Conservation (phyloP, 2,329 filamentous ascomycete species). For the Sclerotinia subarctica region DNA sequence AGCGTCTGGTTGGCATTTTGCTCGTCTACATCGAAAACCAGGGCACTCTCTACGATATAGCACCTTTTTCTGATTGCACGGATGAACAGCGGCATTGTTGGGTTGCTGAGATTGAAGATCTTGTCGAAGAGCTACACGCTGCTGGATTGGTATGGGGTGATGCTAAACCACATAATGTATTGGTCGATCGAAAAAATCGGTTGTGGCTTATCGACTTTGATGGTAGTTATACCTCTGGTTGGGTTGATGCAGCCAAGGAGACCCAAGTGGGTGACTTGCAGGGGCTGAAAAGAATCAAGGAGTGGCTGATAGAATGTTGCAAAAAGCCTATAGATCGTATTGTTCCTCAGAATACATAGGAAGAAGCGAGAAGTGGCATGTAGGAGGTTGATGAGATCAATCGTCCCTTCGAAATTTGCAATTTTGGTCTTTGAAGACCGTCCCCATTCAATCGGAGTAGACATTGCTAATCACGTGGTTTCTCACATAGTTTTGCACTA, state of each 20-base stretch:
- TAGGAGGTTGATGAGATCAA: no score
- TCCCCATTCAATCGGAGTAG: no score
- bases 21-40: no score
- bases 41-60: neutral
- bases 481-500: no score
- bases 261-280: neutral
- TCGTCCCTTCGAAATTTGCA: no score
- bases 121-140: neutral
- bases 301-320: neutral
- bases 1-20: no score
- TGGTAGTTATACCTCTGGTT: neutral
- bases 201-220: constrained; percentile 3
- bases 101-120: neutral
- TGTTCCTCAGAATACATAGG: no score
- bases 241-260: neutral
- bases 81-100: neutral
- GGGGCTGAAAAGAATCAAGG: neutral
- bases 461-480: no score
- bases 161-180: neutral
- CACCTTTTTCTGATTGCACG: neutral
- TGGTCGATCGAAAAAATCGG: neutral
- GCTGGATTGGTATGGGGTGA: neutral
- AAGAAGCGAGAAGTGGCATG: no score
- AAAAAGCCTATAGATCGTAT: no score
- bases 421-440: no score